These are phyloP conservation scores for Xylariales sp. DNA, from an alignment of 2,329 filamentous ascomycete genomes.

Conservation along the genomic window DNA sequence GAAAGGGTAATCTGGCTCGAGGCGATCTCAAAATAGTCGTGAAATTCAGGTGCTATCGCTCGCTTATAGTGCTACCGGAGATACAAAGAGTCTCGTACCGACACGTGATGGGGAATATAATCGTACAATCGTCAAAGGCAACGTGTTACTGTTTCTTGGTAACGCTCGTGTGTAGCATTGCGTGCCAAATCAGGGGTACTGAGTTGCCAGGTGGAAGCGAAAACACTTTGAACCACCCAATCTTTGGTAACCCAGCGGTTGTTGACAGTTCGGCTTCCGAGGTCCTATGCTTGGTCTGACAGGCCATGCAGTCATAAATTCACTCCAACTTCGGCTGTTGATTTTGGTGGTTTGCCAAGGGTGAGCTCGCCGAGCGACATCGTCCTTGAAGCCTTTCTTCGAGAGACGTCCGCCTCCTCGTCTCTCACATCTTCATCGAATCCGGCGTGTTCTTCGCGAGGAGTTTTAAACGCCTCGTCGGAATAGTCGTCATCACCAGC, in stretches of 20 bases:
- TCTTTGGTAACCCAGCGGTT: too few species aligned
- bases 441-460: constrained; percentile 39
- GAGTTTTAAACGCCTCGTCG: constrained; percentile 44
- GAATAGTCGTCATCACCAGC: constrained; percentile 19
- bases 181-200: too few species aligned
- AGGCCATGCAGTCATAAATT: constrained; percentile 29
- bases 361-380: constrained; percentile 61
- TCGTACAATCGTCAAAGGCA: background rate
- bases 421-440: constrained; percentile 38
- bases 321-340: constrained; percentile 17
- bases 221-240: too few species aligned
- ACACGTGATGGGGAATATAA: background rate
- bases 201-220: too few species aligned
- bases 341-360: constrained; percentile 31
- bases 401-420: constrained; percentile 31
- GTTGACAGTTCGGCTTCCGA: too few species aligned
- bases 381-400: constrained; percentile 55
- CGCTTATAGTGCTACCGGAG: too few species aligned
- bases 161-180: too few species aligned
- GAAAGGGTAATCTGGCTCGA: too few species aligned
- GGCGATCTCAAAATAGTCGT: too few species aligned
- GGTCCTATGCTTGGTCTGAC: background rate
- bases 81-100: background rate
- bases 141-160: background rate
- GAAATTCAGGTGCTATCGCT: too few species aligned